These are phyloP conservation scores for Purpureocillium lavendulum DNA, from an alignment of 2,329 filamentous ascomycete genomes.

Conservation along the genomic window DNA sequence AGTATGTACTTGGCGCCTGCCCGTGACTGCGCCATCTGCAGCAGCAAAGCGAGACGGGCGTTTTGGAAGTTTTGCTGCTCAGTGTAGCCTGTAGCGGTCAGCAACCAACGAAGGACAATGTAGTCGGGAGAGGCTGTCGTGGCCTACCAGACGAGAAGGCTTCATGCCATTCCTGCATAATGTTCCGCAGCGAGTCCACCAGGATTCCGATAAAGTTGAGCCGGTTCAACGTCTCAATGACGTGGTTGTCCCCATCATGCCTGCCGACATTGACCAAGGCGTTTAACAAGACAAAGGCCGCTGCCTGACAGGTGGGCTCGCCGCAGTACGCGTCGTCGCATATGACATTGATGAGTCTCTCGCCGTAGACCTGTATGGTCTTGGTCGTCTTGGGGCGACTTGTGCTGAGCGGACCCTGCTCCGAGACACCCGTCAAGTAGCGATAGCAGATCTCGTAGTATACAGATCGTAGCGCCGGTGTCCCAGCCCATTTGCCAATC, in stretches of 20 bases:
- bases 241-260: constrained; percentile 60
- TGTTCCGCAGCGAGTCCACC: constrained; percentile 74
- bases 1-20: constrained; percentile 81
- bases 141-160: constrained; percentile 45
- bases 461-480: constrained; percentile 64
- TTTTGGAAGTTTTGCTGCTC: constrained; percentile 48
- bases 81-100: constrained; percentile 22
- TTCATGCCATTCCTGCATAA: constrained; percentile 64
- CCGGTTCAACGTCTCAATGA: constrained; percentile 72
- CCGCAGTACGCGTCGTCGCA: constrained; percentile 91
- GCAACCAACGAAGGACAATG: constrained; percentile 7
- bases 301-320: constrained; percentile 71
- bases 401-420: constrained; percentile 38
- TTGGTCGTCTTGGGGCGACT: constrained; percentile 59
- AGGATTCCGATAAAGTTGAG: constrained; percentile 89
- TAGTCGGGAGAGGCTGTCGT: constrained; percentile 2
- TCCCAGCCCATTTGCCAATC: constrained; percentile 64
- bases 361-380: constrained; percentile 59
- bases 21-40: constrained; percentile 76
- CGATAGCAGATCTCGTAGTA: constrained; percentile 91
- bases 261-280: constrained; percentile 67
- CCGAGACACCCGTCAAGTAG: constrained; percentile 65
- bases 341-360: constrained; percentile 73
- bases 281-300: constrained; percentile 77
- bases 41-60: constrained; percentile 71